A percentile compares a stretch with the other conserved stretches of the same genome.
These are phyloP conservation scores for Stephania japonica DNA, from an alignment of 164 flowering plant genomes.

Conservation along the genomic window DNA sequence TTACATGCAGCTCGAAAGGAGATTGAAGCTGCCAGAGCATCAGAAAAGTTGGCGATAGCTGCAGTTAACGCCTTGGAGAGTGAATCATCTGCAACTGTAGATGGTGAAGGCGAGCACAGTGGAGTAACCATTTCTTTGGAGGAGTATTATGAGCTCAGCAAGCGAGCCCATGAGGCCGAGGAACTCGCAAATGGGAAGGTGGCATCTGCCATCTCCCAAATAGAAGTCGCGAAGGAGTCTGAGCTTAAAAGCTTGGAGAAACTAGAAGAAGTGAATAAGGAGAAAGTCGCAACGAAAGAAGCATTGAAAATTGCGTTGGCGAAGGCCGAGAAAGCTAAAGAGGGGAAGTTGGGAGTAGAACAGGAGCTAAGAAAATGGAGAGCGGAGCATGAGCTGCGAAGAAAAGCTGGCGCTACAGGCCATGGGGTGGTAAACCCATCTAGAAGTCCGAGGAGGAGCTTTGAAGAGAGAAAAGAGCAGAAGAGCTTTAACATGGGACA, in stretches of 20 bases:
- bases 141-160: slow-evolving; percentile 74
- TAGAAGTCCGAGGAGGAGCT: slow-evolving; percentile 37
- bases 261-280: slow-evolving; percentile 56
- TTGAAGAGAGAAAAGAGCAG: slow-evolving; percentile 38
- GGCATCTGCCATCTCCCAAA: slow-evolving; percentile 53
- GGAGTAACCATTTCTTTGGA: slow-evolving; percentile 73
- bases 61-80: slow-evolving; percentile 85
- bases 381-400: slow-evolving; percentile 64
- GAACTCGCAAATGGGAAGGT: slow-evolving; percentile 65
- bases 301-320: slow-evolving; percentile 47
- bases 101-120: slow-evolving; percentile 32
- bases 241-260: slow-evolving; percentile 54
- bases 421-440: slow-evolving; percentile 24
- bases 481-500: slow-evolving; percentile 22
- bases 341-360: slow-evolving; percentile 81
- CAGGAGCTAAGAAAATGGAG: slow-evolving; percentile 93
- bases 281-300: slow-evolving; percentile 44
- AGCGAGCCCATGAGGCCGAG: slow-evolving; percentile 80
- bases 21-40: slow-evolving; percentile 85
- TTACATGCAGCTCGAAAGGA: slow-evolving; percentile 70
- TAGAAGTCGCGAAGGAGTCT: slow-evolving; percentile 70
- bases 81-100: slow-evolving; percentile 37
- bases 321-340: slow-evolving; percentile 74
- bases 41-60: slow-evolving; percentile 72
- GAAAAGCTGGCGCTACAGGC: slow-evolving; percentile 50